Conservation (phyloP, 768 basidiomycete genomes). For the Nidularia pulvinata region DNA sequence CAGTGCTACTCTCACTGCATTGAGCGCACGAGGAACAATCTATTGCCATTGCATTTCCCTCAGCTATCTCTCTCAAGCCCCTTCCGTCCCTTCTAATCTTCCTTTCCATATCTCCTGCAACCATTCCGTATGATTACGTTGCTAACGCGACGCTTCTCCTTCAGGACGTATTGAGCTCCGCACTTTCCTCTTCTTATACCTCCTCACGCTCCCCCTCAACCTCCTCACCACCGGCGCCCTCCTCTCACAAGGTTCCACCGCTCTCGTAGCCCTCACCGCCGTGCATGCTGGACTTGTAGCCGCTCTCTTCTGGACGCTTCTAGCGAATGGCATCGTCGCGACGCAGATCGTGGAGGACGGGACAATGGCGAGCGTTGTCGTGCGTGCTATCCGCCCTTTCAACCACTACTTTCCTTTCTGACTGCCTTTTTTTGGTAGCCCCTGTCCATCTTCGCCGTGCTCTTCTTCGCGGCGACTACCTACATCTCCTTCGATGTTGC, state of each 20-base stretch:
- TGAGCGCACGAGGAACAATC: too few species aligned
- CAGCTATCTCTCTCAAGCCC: constrained; percentile 53
- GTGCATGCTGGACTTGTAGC: constrained; percentile 81
- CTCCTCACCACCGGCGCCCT: constrained; percentile 81
- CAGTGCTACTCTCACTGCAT: too few species aligned
- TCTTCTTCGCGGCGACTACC: constrained; percentile 69
- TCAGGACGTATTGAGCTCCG: constrained; percentile 72
- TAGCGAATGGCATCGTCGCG: constrained; percentile 76
- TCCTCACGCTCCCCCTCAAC: constrained; percentile 76
- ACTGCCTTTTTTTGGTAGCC: constrained; percentile 44
- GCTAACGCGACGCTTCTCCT: constrained; percentile 17
- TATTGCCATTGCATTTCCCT: too few species aligned
- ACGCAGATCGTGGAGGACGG: constrained; percentile 96
- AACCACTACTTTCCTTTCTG: background rate
- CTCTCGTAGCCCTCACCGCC: constrained; percentile 69
- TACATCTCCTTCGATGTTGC: constrained; percentile 81
- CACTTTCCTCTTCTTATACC: constrained; percentile 62
- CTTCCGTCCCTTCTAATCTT: constrained; percentile 54
- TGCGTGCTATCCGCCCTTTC: constrained; percentile 27
- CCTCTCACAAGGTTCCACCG: constrained; percentile 73
- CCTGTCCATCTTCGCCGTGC: constrained; percentile 49
- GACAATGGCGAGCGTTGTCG: constrained; percentile 66
- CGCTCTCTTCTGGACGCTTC: constrained; percentile 76
- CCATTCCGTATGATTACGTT: constrained; percentile 55
- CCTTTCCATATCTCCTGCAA: constrained; percentile 50